A percentile compares a stretch with the other conserved stretches of the same genome.
Conservation (phyloP, 164 flowering plant genomes). For the Aristolochia californica region DNA sequence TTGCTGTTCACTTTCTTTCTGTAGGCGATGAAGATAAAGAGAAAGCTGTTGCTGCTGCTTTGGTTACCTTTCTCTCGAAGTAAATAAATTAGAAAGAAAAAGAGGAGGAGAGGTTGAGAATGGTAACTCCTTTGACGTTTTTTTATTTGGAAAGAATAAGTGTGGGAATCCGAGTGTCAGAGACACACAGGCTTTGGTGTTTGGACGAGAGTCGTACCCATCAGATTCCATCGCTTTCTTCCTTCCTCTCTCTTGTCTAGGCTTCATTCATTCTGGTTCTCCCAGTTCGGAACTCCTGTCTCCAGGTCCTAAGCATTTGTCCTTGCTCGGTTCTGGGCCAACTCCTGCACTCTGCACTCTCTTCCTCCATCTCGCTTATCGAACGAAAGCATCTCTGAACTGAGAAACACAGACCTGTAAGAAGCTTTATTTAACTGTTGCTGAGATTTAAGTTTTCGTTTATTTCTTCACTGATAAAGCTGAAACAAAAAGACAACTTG, state of each 20-base stretch:
- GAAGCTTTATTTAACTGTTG: too few relatives aligned
- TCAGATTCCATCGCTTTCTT: too few relatives aligned
- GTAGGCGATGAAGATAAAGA: not conserved
- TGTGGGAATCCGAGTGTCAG: slow-evolving; percentile 14
- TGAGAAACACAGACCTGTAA: too few relatives aligned
- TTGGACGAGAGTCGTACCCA: slow-evolving; percentile 9
- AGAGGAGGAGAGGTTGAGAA: not conserved
- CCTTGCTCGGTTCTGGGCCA: too few relatives aligned
- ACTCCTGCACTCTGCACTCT: too few relatives aligned
- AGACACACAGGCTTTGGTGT: slow-evolving; percentile 4
- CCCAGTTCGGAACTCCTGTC: not conserved
- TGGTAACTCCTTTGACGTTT: slow-evolving; percentile 6
- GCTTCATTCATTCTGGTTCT: not conserved
- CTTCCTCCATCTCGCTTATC: too few relatives aligned
- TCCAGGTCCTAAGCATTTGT: too few relatives aligned
- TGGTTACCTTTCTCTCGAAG: not conserved
- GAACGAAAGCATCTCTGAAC: too few relatives aligned
- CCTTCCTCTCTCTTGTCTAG: not conserved
- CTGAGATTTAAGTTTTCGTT: too few relatives aligned
- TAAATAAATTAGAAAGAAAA: too few relatives aligned
- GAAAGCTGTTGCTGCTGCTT: not conserved
- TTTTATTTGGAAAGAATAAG: slow-evolving; percentile 10
- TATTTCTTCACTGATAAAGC: too few relatives aligned
- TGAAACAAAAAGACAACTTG: too few relatives aligned
- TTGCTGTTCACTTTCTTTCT: not conserved